Evolutionary conservation across 1,284 basidiomycete species (phyloP), one percentile per base, ranked within the genome.

Genomic region (Cryptococcus hybrid): DNA sequence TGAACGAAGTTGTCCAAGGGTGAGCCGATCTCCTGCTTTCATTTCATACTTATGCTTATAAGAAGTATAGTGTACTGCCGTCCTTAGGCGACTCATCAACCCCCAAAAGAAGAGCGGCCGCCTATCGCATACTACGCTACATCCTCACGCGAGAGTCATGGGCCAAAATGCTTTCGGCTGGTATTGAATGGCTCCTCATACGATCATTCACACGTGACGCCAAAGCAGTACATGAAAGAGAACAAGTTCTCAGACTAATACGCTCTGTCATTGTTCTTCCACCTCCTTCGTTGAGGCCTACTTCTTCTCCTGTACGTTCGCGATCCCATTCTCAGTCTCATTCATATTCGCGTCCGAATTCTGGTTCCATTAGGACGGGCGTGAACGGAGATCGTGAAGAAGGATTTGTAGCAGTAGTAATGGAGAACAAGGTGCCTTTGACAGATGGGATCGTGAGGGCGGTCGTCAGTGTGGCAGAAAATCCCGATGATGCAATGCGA

Each of bases 171-270:
- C 55, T 74, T 1, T 53, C 65, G 12, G 56, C 63, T 0, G 81
- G 88, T 7, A 74, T 97, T 45, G 92, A 97, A 68, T 92, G 90
- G 85, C 92, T 91, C 69, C 85, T 98, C 52, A 84, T 95, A 57
- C 93, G 92, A 60, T 87, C 92, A 0, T 81, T 97, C 35, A 84
- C 88, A 1, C 86, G 92, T 13, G 94, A 97, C 71, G 86, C 85
- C 69, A 89, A 92, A 68, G 65, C 67, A 64, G 84, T 87, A 1
- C 82, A 87, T 2, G 95, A 99, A 79, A 90, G 93, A 70, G 91
- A 97, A 71, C 93, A 98, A 74, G 92, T 86, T n/a, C 85, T 99
- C 66, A 91, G 92, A 62, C 84, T 98, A 18, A 84, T 98, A 49
- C 88, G 95, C n/a, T 80, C 86, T 1, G 84, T 94, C 44, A 84